Base-by-base conservation (phyloP, 164 flowering plant genomes). In the Piper longum region DNA sequence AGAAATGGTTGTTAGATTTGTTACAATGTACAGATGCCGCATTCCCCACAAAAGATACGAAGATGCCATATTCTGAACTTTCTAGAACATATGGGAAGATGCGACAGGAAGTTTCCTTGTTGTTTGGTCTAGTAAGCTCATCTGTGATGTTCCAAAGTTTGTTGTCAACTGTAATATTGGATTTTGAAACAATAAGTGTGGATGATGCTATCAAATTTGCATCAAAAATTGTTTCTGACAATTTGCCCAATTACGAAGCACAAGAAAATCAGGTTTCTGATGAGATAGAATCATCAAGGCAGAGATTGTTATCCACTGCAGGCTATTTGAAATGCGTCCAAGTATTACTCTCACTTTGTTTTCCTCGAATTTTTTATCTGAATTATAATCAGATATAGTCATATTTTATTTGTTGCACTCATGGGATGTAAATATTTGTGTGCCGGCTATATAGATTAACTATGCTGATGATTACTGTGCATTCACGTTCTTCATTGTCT, bases 251-350 rank as follows among this genome's bases (percentile, higher is more conserved):
- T 59, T 56, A 69, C 43, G 85, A 76, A 64, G 64, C 76, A 48
- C 39, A 59, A 11, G 86, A 69, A 62, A 73, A 69, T 67, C 73
- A 73, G 43, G 57, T 73, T 61, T 57, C 74, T 72, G 91, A 87
- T 72, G 93, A 89, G 62, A 62, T 91, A 36, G 97, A 89, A 57
- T 82, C 97, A 9, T 61, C 75, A 45, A 85, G 76, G 69, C 99
- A 95, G 70, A 82, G 84, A 43, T 84, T 95, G 64, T 55, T 95
- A 70, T 76, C 93, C 13, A 95, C 97, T 51, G 67, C 93, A 4
- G 88, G 99, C 63, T 95, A 95, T 79, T 74, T 95, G 64, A 95
- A 86, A 75, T 89, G 97, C 75, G 90, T 95, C 56, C 96, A 91
- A 95, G 98, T 87, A 68, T 26, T 26, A 2, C 36, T 26, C 36